These are phyloP conservation scores for Globisporangium cederbergense DNA, from an alignment of 352 stramenopile species.

Conservation along the genomic window DNA sequence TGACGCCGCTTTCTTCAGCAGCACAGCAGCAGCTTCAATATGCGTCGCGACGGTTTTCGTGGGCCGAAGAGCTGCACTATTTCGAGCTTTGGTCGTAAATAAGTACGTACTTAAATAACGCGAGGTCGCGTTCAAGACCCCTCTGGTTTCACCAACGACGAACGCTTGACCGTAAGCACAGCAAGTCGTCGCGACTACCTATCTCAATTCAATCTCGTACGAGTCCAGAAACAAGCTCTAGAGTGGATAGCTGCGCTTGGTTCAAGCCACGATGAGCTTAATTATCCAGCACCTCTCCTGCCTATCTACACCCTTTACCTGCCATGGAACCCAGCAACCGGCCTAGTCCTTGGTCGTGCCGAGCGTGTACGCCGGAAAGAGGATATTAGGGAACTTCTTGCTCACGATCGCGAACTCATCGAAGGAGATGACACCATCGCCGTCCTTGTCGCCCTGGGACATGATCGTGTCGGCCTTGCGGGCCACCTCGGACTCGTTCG, in stretches of 20 bases:
- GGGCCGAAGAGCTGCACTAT: no score
- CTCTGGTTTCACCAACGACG: no score
- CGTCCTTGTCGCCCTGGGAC: conserved; percentile 94
- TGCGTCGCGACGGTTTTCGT: no score
- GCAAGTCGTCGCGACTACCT: no score
- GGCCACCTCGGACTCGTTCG: conserved; percentile 88
- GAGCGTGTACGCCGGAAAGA: conserved; percentile 87
- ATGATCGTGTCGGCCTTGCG: conserved; percentile 97
- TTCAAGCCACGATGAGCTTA: no score
- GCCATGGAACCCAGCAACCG: background rate
- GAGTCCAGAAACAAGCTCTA: no score
- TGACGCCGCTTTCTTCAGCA: background rate
- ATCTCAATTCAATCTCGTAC: no score
- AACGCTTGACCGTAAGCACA: no score
- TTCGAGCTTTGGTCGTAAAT: no score
- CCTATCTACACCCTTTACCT: background rate
- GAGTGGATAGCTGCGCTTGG: no score
- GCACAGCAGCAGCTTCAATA: background rate
- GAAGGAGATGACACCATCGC: conserved; percentile 96
- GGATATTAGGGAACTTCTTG: conserved; percentile 97
- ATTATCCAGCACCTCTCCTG: background rate
- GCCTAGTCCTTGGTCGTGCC: conserved; percentile 51
- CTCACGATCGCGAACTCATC: conserved; percentile 95
- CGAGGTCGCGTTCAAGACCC: no score
- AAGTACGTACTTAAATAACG: no score